Evolutionary conservation across 176 grass and related monocot species (phyloP).

Genomic region (Rhynchospora pubera): DNA sequence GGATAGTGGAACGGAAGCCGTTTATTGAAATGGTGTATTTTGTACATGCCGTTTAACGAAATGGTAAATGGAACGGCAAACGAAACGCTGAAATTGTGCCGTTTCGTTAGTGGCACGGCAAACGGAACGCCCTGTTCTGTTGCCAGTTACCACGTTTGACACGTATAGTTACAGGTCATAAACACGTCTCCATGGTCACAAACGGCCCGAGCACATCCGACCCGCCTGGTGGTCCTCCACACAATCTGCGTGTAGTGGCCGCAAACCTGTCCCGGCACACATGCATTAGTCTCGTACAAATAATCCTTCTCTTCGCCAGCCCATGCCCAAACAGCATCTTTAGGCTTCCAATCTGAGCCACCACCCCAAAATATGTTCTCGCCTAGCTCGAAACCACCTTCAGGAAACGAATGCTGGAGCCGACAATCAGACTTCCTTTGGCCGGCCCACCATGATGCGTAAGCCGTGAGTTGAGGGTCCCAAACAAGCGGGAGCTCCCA

Average conservation of each 20-base stretch:
- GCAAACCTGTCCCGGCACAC: slow-evolving; percentile 36
- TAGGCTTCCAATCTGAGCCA: slow-evolving; percentile 30
- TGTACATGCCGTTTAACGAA: no score
- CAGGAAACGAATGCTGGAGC: slow-evolving; percentile 56
- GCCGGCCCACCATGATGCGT: slow-evolving; percentile 51
- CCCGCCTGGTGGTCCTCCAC: slow-evolving; percentile 37
- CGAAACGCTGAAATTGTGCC: no score
- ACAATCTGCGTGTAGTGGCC: slow-evolving; percentile 76
- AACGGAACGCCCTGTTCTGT: no score
- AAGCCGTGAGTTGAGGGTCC: slow-evolving; percentile 38
- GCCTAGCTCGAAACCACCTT: slow-evolving; percentile 51
- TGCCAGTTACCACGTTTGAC: no score
- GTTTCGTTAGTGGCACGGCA: no score
- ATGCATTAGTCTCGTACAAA: slow-evolving; percentile 47
- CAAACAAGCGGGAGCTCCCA: slow-evolving; percentile 51
- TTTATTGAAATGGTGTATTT: no score
- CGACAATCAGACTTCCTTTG: slow-evolving; percentile 40
- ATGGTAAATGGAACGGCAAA: no score
- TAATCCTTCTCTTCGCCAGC: slow-evolving; percentile 53
- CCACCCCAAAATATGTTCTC: slow-evolving; percentile 79
- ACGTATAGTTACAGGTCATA: slow-evolving; percentile 73
- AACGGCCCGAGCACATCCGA: slow-evolving; percentile 36
- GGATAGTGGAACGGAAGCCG: no score
- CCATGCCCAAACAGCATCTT: slow-evolving; percentile 55
- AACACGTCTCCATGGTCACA: slow-evolving; percentile 53